These are phyloP conservation scores for Eutrema heterophyllum DNA, from an alignment of 345 rosid genomes.

Conservation along the genomic window DNA sequence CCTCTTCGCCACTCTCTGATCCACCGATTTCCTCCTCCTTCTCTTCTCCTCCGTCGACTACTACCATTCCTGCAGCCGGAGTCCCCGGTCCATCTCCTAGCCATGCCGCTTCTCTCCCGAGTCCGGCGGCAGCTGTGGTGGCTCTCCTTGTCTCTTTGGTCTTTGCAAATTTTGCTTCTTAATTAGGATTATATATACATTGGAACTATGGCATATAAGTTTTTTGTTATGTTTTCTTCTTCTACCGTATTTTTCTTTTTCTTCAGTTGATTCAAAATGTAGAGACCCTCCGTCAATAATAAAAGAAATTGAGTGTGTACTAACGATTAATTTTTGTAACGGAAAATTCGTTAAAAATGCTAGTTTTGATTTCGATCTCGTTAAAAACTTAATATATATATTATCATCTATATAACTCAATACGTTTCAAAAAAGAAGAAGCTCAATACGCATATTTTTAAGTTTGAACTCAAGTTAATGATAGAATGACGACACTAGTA, in stretches of 20 bases:
- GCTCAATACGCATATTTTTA: no score
- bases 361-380: neutral
- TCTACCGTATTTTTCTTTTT: neutral
- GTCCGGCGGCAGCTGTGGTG: neutral
- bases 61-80: slow-evolving; percentile 39
- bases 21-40: slow-evolving; percentile 33
- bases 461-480: no score
- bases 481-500: no score
- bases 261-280: neutral
- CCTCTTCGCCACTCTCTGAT: slow-evolving; percentile 42
- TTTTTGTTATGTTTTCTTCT: slow-evolving; percentile 5
- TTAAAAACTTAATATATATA: neutral
- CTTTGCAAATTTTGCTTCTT: slow-evolving; percentile 10
- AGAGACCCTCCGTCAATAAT: slow-evolving; percentile 1
- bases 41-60: slow-evolving; percentile 19
- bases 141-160: slow-evolving; percentile 6
- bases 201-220: neutral
- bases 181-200: slow-evolving; percentile 4
- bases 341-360: neutral
- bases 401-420: neutral
- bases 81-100: slow-evolving; percentile 48
- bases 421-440: no score
- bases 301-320: neutral
- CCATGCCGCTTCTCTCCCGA: slow-evolving; percentile 27
- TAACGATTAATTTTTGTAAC: neutral